Evolutionary conservation across 1,284 basidiomycete genomes (phyloP).

Genomic region (Mycocalia duriaeana): DNA sequence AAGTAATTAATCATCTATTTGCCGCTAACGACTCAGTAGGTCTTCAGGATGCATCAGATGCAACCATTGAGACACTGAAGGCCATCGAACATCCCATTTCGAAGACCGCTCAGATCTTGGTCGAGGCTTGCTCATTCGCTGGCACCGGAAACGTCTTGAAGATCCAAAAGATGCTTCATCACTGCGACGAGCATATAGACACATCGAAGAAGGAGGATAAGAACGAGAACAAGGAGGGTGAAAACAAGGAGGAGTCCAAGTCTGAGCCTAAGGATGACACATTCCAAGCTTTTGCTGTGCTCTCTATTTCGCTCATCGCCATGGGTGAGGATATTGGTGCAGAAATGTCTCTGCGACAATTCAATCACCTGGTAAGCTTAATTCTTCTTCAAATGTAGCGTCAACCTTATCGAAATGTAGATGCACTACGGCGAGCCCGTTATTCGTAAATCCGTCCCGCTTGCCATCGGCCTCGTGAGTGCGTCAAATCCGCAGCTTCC

Average conservation of each 20-base stretch:
- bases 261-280: constrained; percentile 68
- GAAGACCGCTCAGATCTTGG: constrained; percentile 87
- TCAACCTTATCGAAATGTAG: constrained; percentile 34
- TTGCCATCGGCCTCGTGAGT: constrained; percentile 92
- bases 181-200: constrained; percentile 89
- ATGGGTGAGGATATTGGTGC: constrained; percentile 99
- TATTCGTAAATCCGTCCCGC: constrained; percentile 91
- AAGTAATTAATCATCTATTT: constrained; percentile 1
- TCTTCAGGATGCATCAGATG: constrained; percentile 88
- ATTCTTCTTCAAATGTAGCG: neutral
- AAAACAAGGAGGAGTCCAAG: constrained; percentile 52
- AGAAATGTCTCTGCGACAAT: constrained; percentile 92
- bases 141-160: constrained; percentile 96
- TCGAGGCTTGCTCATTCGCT: constrained; percentile 93
- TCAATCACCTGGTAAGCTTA: constrained; percentile 82
- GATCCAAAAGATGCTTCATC: constrained; percentile 89
- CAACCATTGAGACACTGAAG: constrained; percentile 92
- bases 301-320: constrained; percentile 91
- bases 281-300: constrained; percentile 90
- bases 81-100: constrained; percentile 92
- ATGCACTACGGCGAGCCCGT: constrained; percentile 98
- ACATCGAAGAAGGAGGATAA: constrained; percentile 43
- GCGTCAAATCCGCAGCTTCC: constrained; percentile 95
- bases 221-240: constrained; percentile 45
- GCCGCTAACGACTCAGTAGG: constrained; percentile 39